Evolutionary conservation across 73 alveolate genomes (phyloP), one percentile per base, ranked within the genome.

Genomic region (Paramecium sonneborni): DNA sequence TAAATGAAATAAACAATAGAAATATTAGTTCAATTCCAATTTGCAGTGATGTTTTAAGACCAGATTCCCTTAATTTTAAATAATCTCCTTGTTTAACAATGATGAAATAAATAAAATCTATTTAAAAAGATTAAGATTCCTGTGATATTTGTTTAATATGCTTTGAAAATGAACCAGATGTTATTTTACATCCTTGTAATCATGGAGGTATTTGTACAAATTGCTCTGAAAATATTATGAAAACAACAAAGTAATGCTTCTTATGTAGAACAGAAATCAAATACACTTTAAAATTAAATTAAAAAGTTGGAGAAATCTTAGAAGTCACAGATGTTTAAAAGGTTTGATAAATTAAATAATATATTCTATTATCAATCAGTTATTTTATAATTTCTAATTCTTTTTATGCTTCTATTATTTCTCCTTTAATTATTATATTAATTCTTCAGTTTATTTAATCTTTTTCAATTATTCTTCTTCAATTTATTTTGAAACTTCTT

Each of bases 101-200:
- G 55, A 35, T 79, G 18, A 79, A 21, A 79, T 79, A 79, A 44
- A 30, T 38, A 0, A 79, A 46, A 44, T 79, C 69, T 1, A 43
- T 26, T 10, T 55, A 41, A 41, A 43, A 44, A 24, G 72, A 79
- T 30, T 43, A 79, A 79, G 41, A 79, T 15, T 79, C 90, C 2
- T 18, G 18, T 39, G 90, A 79, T 23, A 41, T 26, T 39, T 79
- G 90, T 20, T 79, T 79, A 46, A 24, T 79, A 10, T 79, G 90
- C 30, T 43, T 79, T 79, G 90, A 79, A 34, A 79, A 79, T 43
- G 90, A 79, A 21, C 46, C 69, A 43, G 72, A 79, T 79, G 56
- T 79, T 23, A 8, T 79, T 10, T 79, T 79, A 10, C 28, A 30
- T 23, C 90, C 90, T 10, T 79, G 90, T 15, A 23, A 79, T 20